Evolutionary conservation across 805 yeast species (phyloP), one percentile per base, ranked within the genome.

Genomic region (Starmerella sirachaensis): DNA sequence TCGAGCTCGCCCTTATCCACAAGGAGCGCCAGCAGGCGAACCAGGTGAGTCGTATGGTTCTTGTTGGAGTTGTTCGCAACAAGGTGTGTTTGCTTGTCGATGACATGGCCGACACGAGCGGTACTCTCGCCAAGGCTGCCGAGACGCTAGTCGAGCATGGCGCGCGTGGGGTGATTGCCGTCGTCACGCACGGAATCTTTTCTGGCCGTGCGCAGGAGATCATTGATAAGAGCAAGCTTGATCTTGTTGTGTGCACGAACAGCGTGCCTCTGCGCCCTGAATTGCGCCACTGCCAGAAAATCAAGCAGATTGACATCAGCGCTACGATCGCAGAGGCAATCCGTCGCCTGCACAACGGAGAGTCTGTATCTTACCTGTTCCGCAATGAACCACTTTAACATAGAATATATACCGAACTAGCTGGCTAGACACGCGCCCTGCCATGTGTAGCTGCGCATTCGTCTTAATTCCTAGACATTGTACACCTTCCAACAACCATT

Each of bases 91-190:
- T 91, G 18, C 64, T 88, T 45, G 82, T 88, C 23, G 98, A 88
- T 59, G 98, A 88, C 58, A 91, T 88, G 93, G 97, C 97, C 26
- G 98, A 88, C 56, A 88, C 98, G 5, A 88, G 97, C 62, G 97
- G 98, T 28, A 88, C 98, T 2, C 65, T 88, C 48, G 91, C 83
- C 46, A 88, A 88, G 60, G 97, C 97, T 1, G 88, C 94, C 9
- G 93, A 88, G 45, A 75, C 86, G 5, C 64, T 88, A 43, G 62
- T 85, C 47, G 76, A 72, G 17, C 76, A 83, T 48, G 82, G 85
- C 21, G 97, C 98, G 3, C 67, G 72, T 42, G 70, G 74, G 45
- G 97, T 91, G 18, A 72, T 88, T 46, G 94, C 97, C 10, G 78
- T 91, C 35, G 95, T 88, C 9, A 88, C 97, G 1, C 98, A 88